Evolutionary conservation across 1,284 basidiomycete species (phyloP), one percentile per base, ranked within the genome.

Genomic region (Coniferiporia sulphurascens): DNA sequence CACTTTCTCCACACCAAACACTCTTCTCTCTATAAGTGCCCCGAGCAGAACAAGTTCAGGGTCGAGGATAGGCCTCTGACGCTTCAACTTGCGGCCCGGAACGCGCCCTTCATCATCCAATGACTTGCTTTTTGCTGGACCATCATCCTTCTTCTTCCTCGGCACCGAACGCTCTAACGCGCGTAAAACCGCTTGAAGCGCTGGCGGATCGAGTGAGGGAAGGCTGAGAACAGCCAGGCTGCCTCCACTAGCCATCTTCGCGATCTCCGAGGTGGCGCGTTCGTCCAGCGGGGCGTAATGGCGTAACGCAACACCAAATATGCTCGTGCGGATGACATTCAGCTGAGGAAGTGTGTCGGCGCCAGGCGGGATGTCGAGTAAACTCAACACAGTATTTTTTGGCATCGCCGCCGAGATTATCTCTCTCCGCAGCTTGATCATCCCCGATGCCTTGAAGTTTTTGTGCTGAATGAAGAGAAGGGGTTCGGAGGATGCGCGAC

Each of bases 11-110:
- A 82, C 75, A 55, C 82, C 74, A 70, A 90, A 83, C 58, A 91
- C 79, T 64, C 79, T 75, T 32, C 87, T 86, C 67, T 91, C 90
- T 60, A 91, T 80, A 59, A 91, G 72, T 45, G 87, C 89, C 17
- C 89, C 90, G 60, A 89, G 76, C n/a, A 92, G 71, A 66, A 74
- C 80, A 59, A 92, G 69, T 68, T 87, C 84, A 3, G 89, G 89
- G 13, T 76, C 71, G 59, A 82, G 70, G 32, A 75, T 71, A 53
- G 81, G 78, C 55, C 76, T 76, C 63, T 79, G 72, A 54, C 77
- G 80, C 72, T 85, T 87, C 65, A 79, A 74, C 64, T 85, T 77
- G 63, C 86, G 75, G 21, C 89, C 88, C 2, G 89, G 89, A 48
- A 81, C 79, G 49, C 76, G 55, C 21, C 83, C 81, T 62, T 84